A percentile compares a stretch with the other conserved stretches of the same genome.
phyloP scores from a whole-genome alignment of 768 basidiomycete species.

The Rhodotorula taiwanensis region DNA sequence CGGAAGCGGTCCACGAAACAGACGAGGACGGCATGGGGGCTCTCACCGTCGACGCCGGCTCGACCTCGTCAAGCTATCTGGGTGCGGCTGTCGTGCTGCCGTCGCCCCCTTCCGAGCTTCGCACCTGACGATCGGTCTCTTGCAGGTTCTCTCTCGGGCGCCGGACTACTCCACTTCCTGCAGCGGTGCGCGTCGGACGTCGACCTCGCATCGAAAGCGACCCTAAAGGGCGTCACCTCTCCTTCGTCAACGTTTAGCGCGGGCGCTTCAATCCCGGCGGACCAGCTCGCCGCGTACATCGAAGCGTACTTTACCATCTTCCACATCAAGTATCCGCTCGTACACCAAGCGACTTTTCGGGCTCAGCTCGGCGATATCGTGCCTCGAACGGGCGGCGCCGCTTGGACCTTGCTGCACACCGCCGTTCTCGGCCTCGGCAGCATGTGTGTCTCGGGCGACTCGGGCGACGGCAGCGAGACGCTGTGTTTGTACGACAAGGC shows the following conservation, averaged over 20 bases:
- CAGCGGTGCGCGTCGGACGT: slow-evolving; percentile 6
- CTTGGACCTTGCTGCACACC: not conserved
- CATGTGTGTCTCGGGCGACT: slow-evolving; percentile 2
- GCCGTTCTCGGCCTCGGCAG: not conserved
- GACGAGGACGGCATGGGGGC: not conserved
- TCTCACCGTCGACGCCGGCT: not conserved
- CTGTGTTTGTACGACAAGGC: not conserved
- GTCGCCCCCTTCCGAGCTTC: no score
- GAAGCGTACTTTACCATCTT: not conserved
- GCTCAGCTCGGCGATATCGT: slow-evolving; percentile 10
- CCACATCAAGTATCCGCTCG: not conserved
- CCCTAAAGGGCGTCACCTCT: no score
- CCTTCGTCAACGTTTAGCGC: not conserved
- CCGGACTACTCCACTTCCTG: not conserved
- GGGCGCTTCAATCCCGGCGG: not conserved
- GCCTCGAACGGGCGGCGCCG: not conserved
- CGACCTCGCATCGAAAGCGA: not conserved
- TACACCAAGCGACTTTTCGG: not conserved
- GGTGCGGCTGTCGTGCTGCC: not conserved
- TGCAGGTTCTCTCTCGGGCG: slow-evolving; percentile 2
- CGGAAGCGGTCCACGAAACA: not conserved
- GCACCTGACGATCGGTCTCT: not conserved
- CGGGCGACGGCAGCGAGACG: not conserved
- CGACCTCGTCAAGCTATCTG: not conserved
- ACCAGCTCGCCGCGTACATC: not conserved